Evolutionary conservation across 495 filamentous ascomycete genomes (phyloP).

Genomic region (Annulohypoxylon bovei): DNA sequence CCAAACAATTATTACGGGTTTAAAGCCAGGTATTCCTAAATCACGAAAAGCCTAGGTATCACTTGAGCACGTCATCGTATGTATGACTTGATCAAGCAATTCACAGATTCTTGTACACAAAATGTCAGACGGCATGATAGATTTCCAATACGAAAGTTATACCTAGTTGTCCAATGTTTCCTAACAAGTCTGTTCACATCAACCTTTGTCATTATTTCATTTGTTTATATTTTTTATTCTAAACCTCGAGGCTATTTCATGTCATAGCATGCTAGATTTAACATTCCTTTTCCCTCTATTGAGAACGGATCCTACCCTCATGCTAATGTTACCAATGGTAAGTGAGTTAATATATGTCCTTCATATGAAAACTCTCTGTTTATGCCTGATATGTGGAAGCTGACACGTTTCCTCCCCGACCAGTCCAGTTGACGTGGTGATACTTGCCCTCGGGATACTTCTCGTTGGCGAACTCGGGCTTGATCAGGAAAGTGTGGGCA

Average conservation of each 20-base stretch:
- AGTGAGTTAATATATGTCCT: conserved; percentile 8
- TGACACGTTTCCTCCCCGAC: conserved; percentile 93
- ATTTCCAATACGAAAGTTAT: neutral
- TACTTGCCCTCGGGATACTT: conserved; percentile 89
- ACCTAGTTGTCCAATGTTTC: neutral
- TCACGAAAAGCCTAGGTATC: neutral
- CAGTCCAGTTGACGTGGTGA: conserved; percentile 99
- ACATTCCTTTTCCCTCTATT: conserved; percentile 31
- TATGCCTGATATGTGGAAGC: conserved; percentile 98
- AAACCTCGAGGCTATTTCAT: conserved; percentile 19
- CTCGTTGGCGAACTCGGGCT: conserved; percentile 84
- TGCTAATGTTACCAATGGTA: conserved; percentile 17
- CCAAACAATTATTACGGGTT: no score
- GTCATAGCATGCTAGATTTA: conserved; percentile 29
- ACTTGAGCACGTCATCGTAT: neutral
- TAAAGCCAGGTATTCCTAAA: neutral
- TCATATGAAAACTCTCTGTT: conserved; percentile 38
- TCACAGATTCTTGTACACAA: no score
- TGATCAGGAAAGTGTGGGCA: conserved; percentile 98
- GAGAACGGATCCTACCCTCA: conserved; percentile 13
- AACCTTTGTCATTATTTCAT: conserved; percentile 23
- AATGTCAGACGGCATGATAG: no score
- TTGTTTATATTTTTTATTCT: conserved; percentile 42
- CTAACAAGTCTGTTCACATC: conserved; percentile 21
- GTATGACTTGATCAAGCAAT: neutral